Percentiles rank a stretch among this genome's conserved stretches.
phyloP scores from a whole-genome alignment of 192 early-diverging fungal genomes.

The Globomyces pollinis-pini region DNA sequence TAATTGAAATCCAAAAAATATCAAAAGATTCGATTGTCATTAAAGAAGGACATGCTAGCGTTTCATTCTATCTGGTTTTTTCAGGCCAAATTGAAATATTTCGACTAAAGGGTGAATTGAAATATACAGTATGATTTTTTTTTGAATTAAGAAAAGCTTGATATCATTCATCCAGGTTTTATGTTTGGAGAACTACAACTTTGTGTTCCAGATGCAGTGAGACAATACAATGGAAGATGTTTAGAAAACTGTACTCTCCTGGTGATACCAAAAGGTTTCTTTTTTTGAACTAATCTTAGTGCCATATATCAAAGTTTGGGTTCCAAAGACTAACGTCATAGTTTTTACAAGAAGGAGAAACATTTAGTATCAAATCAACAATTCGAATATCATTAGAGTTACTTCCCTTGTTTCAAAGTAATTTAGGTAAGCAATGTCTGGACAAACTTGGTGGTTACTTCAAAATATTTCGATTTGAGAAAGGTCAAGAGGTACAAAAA shows the following conservation, averaged over 20 bases:
- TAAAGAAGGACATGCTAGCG: neutral
- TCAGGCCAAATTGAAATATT: constrained; percentile 1
- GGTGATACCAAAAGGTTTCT: neutral
- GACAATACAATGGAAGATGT: neutral
- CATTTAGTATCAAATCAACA: neutral
- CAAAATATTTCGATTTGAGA: neutral
- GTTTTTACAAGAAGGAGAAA: neutral
- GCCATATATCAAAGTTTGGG: too few species aligned
- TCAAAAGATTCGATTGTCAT: neutral
- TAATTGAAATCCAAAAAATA: too few species aligned
- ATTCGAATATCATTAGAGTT: neutral
- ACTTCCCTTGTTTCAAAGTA: neutral
- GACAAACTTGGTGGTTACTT: neutral
- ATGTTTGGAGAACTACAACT: neutral
- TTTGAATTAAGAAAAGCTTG: too few species aligned
- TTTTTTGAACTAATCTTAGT: neutral
- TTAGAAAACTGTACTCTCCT: neutral
- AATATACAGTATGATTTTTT: neutral
- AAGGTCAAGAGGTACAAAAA: neutral
- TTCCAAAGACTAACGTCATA: too few species aligned
- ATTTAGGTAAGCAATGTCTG: neutral
- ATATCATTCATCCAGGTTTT: neutral
- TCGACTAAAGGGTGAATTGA: neutral
- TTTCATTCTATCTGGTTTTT: neutral
- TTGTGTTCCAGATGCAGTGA: neutral